Evolutionary conservation across 139 green algal species (phyloP).

Genomic region (Haematococcus lacustris): DNA sequence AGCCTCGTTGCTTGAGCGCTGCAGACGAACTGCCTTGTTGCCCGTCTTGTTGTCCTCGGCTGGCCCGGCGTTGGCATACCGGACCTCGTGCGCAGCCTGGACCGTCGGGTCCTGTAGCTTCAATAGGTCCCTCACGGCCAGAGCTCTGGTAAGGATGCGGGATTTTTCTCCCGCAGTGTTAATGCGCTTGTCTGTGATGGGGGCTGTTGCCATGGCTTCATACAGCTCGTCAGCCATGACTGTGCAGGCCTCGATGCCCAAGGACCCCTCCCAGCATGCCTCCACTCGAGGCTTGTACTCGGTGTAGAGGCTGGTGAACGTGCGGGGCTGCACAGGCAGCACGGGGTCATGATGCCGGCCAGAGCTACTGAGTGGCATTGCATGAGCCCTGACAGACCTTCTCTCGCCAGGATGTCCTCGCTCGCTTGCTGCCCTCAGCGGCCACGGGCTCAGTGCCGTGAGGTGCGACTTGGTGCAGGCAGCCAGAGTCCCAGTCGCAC

Average conservation of each 20-base stretch:
- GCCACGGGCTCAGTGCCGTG: no score
- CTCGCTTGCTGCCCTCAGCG: no score
- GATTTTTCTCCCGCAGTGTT: constrained; percentile 2
- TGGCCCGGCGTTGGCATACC: neutral
- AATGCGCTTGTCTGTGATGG: neutral
- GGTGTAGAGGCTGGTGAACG: neutral
- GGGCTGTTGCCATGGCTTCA: neutral
- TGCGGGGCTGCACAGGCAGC: neutral
- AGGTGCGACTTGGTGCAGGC: no score
- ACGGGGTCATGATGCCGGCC: no score
- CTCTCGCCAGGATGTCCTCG: no score
- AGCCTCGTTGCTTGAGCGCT: constrained; percentile 10
- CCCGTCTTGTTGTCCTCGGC: no score
- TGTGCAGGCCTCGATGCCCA: neutral
- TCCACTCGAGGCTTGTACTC: neutral
- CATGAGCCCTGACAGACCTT: no score
- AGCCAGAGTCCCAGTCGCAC: no score
- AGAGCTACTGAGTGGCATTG: no score
- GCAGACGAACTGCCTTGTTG: no score
- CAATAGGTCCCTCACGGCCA: constrained; percentile 1
- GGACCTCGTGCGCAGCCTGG: neutral
- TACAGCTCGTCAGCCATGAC: neutral
- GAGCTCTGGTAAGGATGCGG: neutral
- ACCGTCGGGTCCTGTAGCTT: neutral
- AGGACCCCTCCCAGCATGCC: constrained; percentile 2